phyloP scores from a whole-genome alignment of 1,139 yeast species.

The Lodderomyces parapsilosis region DNA sequence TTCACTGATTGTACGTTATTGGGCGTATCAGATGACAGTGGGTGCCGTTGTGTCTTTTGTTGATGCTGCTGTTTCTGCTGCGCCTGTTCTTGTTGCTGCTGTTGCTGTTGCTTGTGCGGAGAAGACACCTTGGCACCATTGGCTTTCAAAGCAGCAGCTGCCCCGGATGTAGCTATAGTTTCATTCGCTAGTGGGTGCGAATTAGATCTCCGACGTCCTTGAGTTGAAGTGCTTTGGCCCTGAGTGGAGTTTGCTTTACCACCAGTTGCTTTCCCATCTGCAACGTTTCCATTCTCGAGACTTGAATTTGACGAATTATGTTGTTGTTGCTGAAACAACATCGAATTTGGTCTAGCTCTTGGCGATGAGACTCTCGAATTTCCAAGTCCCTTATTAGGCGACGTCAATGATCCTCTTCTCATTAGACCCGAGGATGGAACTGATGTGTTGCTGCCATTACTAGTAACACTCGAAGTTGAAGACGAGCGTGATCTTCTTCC shows the following conservation, averaged over 20 bases:
- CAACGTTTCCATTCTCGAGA: neutral
- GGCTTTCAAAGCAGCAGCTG: slow-evolving; percentile 33
- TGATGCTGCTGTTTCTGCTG: neutral
- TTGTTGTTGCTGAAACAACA: slow-evolving; percentile 23
- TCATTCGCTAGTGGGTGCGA: slow-evolving; percentile 35
- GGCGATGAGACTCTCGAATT: slow-evolving; percentile 16
- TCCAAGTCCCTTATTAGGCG: slow-evolving; percentile 16
- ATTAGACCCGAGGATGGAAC: slow-evolving; percentile 13
- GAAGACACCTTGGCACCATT: slow-evolving; percentile 13
- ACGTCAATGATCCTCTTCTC: slow-evolving; percentile 19
- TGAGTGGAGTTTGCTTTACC: neutral
- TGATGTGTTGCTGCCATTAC: slow-evolving; percentile 19
- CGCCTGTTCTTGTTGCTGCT: slow-evolving; percentile 2
- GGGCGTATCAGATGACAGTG: neutral
- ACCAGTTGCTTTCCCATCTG: neutral
- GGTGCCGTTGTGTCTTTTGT: slow-evolving; percentile 4
- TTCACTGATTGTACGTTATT: neutral
- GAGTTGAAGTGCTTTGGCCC: neutral
- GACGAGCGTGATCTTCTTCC: slow-evolving; percentile 28
- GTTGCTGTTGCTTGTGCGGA: slow-evolving; percentile 7
- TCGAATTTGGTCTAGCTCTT: slow-evolving; percentile 26
- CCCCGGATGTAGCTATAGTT: slow-evolving; percentile 31
- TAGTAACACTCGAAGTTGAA: slow-evolving; percentile 22
- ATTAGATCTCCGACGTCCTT: slow-evolving; percentile 31
- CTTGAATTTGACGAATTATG: neutral